Evolutionary conservation across 2,329 filamentous ascomycete genomes (phyloP).

Genomic region (Trichoderma sp.): DNA sequence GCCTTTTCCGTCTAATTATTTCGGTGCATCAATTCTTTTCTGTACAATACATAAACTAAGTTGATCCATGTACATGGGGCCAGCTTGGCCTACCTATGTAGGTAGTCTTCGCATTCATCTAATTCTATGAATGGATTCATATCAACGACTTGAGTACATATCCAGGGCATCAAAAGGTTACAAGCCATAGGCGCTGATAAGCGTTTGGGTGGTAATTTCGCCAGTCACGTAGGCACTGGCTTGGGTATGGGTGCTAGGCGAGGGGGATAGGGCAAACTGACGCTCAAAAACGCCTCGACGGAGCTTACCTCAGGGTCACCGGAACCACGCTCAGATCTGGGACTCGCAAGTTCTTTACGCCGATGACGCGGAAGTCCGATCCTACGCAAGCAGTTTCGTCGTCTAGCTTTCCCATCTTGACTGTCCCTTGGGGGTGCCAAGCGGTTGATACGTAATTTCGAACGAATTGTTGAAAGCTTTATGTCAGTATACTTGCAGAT

Average conservation of each 20-base stretch:
- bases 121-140: background rate
- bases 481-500: too few species aligned
- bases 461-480: too few species aligned
- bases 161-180: background rate
- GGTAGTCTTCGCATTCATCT: background rate
- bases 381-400: background rate
- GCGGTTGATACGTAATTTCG: too few species aligned
- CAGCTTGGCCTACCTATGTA: background rate
- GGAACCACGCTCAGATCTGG: background rate
- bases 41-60: background rate
- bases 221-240: background rate
- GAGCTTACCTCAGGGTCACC: background rate
- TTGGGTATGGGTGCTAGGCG: background rate
- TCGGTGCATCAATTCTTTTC: background rate
- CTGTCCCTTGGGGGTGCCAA: too few species aligned
- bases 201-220: background rate
- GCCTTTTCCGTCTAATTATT: background rate
- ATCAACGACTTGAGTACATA: background rate
- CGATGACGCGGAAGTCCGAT: background rate
- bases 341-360: background rate
- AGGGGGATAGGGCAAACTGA: background rate
- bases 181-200: background rate
- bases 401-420: background rate
- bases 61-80: background rate
- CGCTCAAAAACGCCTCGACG: background rate